Percentiles rank a stretch among this genome's conserved stretches.
These are phyloP conservation scores for Rhodotorula sp. DNA, from an alignment of 1,284 basidiomycete genomes.

Conservation along the genomic window DNA sequence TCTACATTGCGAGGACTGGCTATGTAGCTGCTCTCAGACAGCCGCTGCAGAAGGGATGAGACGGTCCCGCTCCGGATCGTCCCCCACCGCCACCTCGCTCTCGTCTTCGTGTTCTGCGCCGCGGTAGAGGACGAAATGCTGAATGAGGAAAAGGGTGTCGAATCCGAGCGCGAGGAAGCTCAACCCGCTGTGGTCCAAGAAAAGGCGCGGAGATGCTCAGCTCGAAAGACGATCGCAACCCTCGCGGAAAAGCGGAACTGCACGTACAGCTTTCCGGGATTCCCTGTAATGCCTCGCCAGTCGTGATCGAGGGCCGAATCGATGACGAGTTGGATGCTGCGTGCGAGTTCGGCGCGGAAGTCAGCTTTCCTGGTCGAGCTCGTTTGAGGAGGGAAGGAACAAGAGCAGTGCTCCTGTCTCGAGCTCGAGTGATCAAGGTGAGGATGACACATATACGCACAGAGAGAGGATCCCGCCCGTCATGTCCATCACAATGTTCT, in stretches of 20 bases:
- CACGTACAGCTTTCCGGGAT: constrained; percentile 48
- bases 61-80: not conserved
- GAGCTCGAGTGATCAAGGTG: too few relatives aligned
- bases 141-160: constrained; percentile 49
- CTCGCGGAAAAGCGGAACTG: not conserved
- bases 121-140: constrained; percentile 51
- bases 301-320: constrained; percentile 45
- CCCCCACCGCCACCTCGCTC: not conserved
- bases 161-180: constrained; percentile 49
- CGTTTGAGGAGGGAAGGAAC: not conserved
- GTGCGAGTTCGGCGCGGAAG: not conserved
- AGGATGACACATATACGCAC: constrained; percentile 20
- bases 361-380: not conserved
- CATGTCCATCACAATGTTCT: constrained; percentile 51
- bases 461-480: constrained; percentile 49
- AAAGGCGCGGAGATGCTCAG: not conserved
- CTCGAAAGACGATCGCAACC: too few relatives aligned
- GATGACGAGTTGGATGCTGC: constrained; percentile 44
- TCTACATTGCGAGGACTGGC: not conserved
- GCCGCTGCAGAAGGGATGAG: not conserved
- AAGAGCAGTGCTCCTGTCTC: not conserved
- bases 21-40: not conserved
- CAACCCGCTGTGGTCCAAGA: constrained; percentile 44
- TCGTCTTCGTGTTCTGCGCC: not conserved
- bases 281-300: constrained; percentile 46